Base-by-base conservation (phyloP, 2,329 filamentous ascomycete genomes). In the Chaetomium sp. region DNA sequence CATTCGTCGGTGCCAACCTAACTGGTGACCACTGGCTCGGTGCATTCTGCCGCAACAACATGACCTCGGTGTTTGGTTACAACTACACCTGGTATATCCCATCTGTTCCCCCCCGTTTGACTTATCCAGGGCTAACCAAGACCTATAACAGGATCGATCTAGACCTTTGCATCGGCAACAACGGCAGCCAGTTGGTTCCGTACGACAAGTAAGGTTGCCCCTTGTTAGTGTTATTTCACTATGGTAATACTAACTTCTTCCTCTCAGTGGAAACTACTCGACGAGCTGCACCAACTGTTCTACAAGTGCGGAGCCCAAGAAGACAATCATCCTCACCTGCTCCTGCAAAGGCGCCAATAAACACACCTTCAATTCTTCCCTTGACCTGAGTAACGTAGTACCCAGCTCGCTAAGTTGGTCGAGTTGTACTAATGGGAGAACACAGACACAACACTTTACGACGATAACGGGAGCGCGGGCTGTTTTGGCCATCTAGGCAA, bases 31-130 rank as follows among this genome's bases (percentile, higher is more conserved):
- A 68, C 63, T 75, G 69, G 62, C 74, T 80, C 1, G 77, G 77
- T 35, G 72, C 78, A 69, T 79, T 78, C 68, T 80, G 78, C 72
- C 75, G 77, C 64, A 77, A 78, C 58, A 67, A 76, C 51, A 67
- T 78, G 67, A 73, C 70, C 65, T 71, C 65, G 1, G 50, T 71
- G 6, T 79, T 72, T 62, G 74, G 71, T 25, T 80, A 78, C 69
- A 76, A 78, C 60, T 80, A 78, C 76, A 75, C 77, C 13, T 78
- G 75, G 78, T 78, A 70, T 68, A 70, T 13, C 35, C 42, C 16
- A 10, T 31, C 12, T 56, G 13, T 45, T 12, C 6, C 21, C 9
- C 38, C 21, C 7, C 1, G 5, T 42, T 10, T 23, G 13, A n/a
- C 38, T 6, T 21, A 10, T 19, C 5, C 4, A 25, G 9, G 4